Evolutionary conservation across 257 asterid genomes (phyloP).

Genomic region (Apocynum venetum): DNA sequence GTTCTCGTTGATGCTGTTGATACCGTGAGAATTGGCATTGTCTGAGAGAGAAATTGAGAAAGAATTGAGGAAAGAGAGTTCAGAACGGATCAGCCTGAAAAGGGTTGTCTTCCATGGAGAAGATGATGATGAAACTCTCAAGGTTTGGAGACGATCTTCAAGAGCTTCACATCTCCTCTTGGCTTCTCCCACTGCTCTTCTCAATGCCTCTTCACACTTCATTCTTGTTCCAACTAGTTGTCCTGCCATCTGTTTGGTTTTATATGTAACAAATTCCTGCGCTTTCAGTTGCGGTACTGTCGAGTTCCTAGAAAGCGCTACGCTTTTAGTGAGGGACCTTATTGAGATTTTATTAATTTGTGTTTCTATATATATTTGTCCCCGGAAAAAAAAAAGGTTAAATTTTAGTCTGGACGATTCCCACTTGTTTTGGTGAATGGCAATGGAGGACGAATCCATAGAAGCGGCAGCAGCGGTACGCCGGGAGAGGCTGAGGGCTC

Average conservation of each 20-base stretch:
- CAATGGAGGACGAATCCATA: slow-evolving; percentile 50
- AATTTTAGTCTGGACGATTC: too few relatives aligned
- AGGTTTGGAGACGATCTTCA: slow-evolving; percentile 30
- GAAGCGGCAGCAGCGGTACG: slow-evolving; percentile 75
- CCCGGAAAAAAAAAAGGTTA: too few relatives aligned
- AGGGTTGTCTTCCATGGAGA: slow-evolving; percentile 47
- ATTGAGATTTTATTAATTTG: too few relatives aligned
- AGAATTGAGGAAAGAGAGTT: slow-evolving; percentile 72
- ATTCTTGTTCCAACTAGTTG: not conserved
- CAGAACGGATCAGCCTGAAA: slow-evolving; percentile 59
- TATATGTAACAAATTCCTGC: too few relatives aligned
- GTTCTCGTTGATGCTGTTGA: not conserved
- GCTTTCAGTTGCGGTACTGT: too few relatives aligned
- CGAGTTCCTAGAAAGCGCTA: too few relatives aligned
- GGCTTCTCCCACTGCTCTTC: slow-evolving; percentile 42
- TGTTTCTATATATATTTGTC: too few relatives aligned
- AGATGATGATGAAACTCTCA: slow-evolving; percentile 26
- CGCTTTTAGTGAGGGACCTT: too few relatives aligned
- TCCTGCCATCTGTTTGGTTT: not conserved
- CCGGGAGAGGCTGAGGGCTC: slow-evolving; percentile 75
- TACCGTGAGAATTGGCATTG: not conserved
- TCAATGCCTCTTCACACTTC: not conserved
- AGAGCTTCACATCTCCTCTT: slow-evolving; percentile 60
- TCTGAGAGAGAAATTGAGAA: slow-evolving; percentile 22
- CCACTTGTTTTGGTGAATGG: slow-evolving; percentile 17